Evolutionary conservation across 2,329 filamentous ascomycete species (phyloP), one percentile per base, ranked within the genome.

Genomic region (Golovinomyces cichoracearum): DNA sequence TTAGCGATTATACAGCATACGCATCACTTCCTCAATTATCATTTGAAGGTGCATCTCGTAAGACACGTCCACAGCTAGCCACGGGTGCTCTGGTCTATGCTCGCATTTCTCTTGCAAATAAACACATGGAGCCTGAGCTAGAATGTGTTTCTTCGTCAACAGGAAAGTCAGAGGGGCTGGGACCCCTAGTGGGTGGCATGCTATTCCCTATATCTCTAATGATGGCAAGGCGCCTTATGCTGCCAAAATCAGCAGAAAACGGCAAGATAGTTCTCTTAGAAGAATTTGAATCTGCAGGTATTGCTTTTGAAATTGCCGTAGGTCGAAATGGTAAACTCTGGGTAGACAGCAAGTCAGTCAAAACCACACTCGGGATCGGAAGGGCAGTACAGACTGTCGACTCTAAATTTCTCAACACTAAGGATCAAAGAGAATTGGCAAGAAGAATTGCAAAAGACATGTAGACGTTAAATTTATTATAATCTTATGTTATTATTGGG

Each of bases 41-140:
- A n/a, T 98, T 98, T 62, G 88, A 95, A 64, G 77, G 78, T 53
- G 90, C 85, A 17, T 84, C 80, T 41, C 90, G 86, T 63, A 95
- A 95, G 66, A 93, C 83, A 2, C 73, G 86, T 1, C 90, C 90
- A 0, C 71, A 83, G 53, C 72, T 95, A 40, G 67, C 70, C 25
- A 60, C 74, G 13, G 84, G 84, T 33, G 76, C 83, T 48, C 66
- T 94, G 25, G 83, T 95, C 31, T 95, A 95, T 65, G 88, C 86
- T 33, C 80, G 88, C 53, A 76, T 98, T 40, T 68, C 73, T 25
- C 73, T 80, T 37, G 79, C 82, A 17, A 80, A 83, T 58, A 78
- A 79, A 54, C 80, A 86, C 63, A 83, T 86, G 66, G 84, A 94
- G 59, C 73, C 84, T 0, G 90, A 95, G 65, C 68, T 98, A 41